Evolutionary conservation across 2,329 filamentous ascomycete species (phyloP).

Genomic region (Diaporthe eres): DNA sequence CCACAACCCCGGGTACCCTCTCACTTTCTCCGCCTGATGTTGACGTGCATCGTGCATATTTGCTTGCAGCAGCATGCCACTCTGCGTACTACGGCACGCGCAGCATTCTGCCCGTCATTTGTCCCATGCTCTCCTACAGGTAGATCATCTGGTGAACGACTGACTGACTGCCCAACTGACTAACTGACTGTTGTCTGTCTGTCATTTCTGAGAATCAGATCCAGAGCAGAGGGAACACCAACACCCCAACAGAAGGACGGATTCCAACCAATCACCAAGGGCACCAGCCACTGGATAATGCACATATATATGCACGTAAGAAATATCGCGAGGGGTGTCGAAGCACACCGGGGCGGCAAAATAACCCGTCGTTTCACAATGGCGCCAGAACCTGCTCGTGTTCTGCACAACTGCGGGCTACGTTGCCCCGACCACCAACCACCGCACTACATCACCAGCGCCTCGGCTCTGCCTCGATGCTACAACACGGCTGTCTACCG

Average conservation of each 20-base stretch:
- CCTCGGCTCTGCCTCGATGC: conserved; percentile 13
- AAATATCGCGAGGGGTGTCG: conserved; percentile 8
- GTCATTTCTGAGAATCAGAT: neutral
- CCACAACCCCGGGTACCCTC: neutral
- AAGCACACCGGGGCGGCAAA: conserved; percentile 13
- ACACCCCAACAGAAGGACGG: neutral
- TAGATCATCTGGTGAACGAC: neutral
- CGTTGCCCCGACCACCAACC: conserved; percentile 32
- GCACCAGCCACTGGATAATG: neutral
- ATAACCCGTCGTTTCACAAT: conserved; percentile 30
- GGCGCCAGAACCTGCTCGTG: conserved; percentile 5
- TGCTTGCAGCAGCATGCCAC: conserved; percentile 16
- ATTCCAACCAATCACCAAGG: neutral
- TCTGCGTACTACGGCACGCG: neutral
- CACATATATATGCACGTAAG: conserved; percentile 16
- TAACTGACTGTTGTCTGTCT: neutral
- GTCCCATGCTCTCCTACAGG: neutral
- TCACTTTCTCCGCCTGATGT: neutral
- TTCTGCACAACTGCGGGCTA: conserved; percentile 13
- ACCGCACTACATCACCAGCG: neutral
- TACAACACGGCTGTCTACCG: conserved; percentile 1
- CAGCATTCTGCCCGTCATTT: neutral
- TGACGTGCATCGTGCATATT: conserved; percentile 30
- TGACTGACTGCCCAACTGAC: neutral
- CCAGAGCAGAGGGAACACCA: neutral